Conservation (phyloP, 495 filamentous ascomycete genomes). For the Cercophora newfieldiana region DNA sequence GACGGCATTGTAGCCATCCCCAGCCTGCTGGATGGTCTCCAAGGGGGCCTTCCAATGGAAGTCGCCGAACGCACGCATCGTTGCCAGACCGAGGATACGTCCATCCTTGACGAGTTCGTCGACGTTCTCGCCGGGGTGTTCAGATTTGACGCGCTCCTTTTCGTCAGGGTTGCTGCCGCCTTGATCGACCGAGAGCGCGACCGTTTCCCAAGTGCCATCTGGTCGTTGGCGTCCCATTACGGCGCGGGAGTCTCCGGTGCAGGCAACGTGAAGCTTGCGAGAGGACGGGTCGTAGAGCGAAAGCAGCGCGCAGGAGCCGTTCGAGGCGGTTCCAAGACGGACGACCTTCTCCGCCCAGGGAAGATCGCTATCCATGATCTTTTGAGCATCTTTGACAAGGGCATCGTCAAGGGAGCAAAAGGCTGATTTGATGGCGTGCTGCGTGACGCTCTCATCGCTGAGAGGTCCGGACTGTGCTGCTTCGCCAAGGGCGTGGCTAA, state of each 20-base stretch:
- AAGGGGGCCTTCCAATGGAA: slow-evolving; percentile 62
- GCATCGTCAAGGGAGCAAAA: slow-evolving; percentile 54
- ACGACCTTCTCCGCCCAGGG: slow-evolving; percentile 13
- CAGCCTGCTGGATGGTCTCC: slow-evolving; percentile 44
- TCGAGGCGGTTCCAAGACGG: slow-evolving; percentile 40
- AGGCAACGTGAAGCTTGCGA: slow-evolving; percentile 57
- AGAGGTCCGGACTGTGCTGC: not conserved
- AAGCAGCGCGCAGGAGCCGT: slow-evolving; percentile 62
- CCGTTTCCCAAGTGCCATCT: slow-evolving; percentile 49
- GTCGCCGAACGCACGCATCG: slow-evolving; percentile 66
- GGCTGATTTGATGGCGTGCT: slow-evolving; percentile 42
- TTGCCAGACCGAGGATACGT: slow-evolving; percentile 56
- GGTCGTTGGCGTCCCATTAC: slow-evolving; percentile 54
- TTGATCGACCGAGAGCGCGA: slow-evolving; percentile 59
- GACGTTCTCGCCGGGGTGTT: slow-evolving; percentile 60
- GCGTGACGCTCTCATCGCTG: not conserved
- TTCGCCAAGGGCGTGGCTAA: not conserved
- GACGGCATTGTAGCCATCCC: slow-evolving; percentile 50
- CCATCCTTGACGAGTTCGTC: slow-evolving; percentile 50
- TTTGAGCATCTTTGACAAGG: slow-evolving; percentile 48
- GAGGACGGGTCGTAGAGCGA: slow-evolving; percentile 52
- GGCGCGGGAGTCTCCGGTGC: slow-evolving; percentile 54
- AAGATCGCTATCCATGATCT: slow-evolving; percentile 22
- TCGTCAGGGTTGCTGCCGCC: slow-evolving; percentile 57
- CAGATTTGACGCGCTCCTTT: slow-evolving; percentile 46